Base-by-base conservation (phyloP, 306 rosid species). In the Pterocarpus macrocarpus region DNA sequence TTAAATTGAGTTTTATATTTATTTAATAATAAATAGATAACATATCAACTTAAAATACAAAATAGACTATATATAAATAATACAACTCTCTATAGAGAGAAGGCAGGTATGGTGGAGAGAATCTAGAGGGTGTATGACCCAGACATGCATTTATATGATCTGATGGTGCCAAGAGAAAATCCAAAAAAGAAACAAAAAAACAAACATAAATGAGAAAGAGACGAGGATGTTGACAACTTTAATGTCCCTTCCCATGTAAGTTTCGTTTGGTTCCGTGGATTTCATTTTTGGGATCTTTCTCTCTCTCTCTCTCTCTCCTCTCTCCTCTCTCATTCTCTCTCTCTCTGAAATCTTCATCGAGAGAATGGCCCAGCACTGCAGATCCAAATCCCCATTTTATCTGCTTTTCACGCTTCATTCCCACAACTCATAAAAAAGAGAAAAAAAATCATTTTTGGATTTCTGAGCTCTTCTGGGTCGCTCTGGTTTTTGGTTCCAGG, bases 161-260 rank as follows among this genome's bases (percentile, higher is more conserved):
- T 71, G 75, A 36, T 8, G 2, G 57, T 59, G 65, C 5, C 16
- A 34, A 69, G 79, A 62, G 13, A 79, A 41, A 67, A n/a, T 41
- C 8, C n/a, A 74, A 64, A 57, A 57, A 9, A 43, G 55, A 28
- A 67, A 45, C 34, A 75, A 79, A 67, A 69, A 71, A 70, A 47
- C 62, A 83, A 80, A 85, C 76, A 65, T 55, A 77, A 83, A 82
- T 80, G 81, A 77, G 87, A 66, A 80, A 34, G 87, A 59, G 77
- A 59, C 36, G 67, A 68, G 3, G 76, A 75, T 84, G 83, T 64
- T 80, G 87, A 83, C 89, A 77, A 85, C 82, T 87, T 78, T 82
- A 83, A 86, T 89, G 85, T 89, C 87, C 69, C 93, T 86, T 89
- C 87, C 70, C 79, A 84, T 85, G 88, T 84, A 88, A 89, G 88